A percentile compares a stretch with the other conserved stretches of the same genome.
Conservation (phyloP, 176 grass and related monocot genomes). For the Puccinellia tenuiflora region DNA sequence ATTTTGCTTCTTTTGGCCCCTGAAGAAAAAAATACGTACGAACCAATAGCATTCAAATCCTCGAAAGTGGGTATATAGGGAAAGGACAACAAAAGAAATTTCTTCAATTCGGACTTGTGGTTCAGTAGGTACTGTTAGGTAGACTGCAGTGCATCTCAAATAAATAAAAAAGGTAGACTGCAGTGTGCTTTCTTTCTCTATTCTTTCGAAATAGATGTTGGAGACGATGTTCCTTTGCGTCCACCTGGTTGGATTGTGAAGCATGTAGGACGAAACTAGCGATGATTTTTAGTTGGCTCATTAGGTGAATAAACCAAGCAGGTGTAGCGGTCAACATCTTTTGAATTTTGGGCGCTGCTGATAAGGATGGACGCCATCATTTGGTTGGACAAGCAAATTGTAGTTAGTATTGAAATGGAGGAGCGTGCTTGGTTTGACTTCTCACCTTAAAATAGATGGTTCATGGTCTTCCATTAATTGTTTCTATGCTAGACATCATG, state of each 20-base stretch:
- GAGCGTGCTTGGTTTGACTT: conserved; percentile 32
- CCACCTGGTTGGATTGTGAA: neutral
- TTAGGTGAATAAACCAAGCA: neutral
- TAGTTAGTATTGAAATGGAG: neutral
- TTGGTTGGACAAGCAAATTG: neutral
- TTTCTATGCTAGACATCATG: conserved; percentile 14
- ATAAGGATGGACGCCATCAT: neutral
- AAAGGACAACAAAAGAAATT: neutral
- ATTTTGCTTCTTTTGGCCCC: conserved; percentile 37
- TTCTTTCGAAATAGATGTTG: neutral
- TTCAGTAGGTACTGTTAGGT: neutral
- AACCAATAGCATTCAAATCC: conserved; percentile 15
- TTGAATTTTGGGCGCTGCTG: neutral
- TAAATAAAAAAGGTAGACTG: too few species aligned
- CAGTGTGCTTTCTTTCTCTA: neutral
- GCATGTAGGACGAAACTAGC: neutral
- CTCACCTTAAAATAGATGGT: conserved; percentile 26
- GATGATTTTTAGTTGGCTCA: conserved; percentile 6
- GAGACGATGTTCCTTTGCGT: neutral
- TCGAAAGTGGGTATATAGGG: neutral
- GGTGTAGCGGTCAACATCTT: neutral
- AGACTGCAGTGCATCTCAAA: neutral
- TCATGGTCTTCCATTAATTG: neutral
- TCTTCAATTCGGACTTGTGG: neutral
- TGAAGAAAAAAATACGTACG: conserved; percentile 10